Conservation (phyloP, 2,329 filamentous ascomycete genomes). For the Trichoderma brevicompactum region DNA sequence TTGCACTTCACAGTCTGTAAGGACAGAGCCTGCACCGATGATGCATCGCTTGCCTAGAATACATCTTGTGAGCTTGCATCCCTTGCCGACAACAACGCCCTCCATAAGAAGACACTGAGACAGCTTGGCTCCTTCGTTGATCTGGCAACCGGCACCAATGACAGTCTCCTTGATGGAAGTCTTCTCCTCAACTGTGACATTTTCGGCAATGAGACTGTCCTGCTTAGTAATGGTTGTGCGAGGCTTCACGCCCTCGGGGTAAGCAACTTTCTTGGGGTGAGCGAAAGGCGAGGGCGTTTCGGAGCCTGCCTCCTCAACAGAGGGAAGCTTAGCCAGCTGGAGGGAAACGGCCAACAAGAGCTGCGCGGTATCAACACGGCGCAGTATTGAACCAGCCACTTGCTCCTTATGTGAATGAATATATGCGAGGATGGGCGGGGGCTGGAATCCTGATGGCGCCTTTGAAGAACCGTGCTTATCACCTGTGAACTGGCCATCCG, state of each 20-base stretch:
- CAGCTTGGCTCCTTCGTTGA: constrained; percentile 82
- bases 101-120: constrained; percentile 94
- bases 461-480: constrained; percentile 10
- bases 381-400: constrained; percentile 66
- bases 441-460: constrained; percentile 36
- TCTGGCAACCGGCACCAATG: constrained; percentile 84
- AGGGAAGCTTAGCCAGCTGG: constrained; percentile 82
- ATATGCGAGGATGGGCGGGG: constrained; percentile 81
- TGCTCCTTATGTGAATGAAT: constrained; percentile 65
- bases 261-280: constrained; percentile 78
- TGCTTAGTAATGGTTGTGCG: constrained; percentile 80
- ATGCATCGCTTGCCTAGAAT: constrained; percentile 80
- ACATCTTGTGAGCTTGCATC: constrained; percentile 83
- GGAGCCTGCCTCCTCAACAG: constrained; percentile 64
- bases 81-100: constrained; percentile 80
- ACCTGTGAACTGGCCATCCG: neutral
- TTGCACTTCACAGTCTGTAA: constrained; percentile 91
- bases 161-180: constrained; percentile 91
- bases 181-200: constrained; percentile 87
- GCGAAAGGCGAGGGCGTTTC: constrained; percentile 71
- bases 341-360: constrained; percentile 82
- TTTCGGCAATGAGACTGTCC: constrained; percentile 84
- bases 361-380: constrained; percentile 85
- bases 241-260: constrained; percentile 78
- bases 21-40: constrained; percentile 78